Conservation (phyloP, 345 rosid species). For the Aegle marmelos region DNA sequence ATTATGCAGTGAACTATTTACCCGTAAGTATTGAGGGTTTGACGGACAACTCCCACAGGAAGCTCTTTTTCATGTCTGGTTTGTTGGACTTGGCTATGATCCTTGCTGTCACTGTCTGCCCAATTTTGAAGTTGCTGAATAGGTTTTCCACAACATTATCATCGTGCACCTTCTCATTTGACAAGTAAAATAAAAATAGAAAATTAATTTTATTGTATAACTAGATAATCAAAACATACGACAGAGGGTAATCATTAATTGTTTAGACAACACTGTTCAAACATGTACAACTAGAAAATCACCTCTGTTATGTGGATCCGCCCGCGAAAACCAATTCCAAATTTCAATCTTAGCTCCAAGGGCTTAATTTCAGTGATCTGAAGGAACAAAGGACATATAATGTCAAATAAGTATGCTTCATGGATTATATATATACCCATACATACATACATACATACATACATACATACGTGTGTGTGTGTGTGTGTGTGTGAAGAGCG, state of each 20-base stretch:
- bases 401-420: background rate
- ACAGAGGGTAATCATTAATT: constrained; percentile 1
- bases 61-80: constrained; percentile 45
- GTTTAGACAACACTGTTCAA: constrained; percentile 15
- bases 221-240: background rate
- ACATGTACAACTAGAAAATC: constrained; percentile 15
- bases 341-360: constrained; percentile 78
- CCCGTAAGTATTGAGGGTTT: constrained; percentile 68
- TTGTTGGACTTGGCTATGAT: constrained; percentile 56
- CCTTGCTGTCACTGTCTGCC: constrained; percentile 79
- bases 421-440: background rate
- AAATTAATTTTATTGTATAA: background rate
- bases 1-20: constrained; percentile 22
- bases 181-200: constrained; percentile 21
- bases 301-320: constrained; percentile 94
- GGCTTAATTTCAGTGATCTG: constrained; percentile 91
- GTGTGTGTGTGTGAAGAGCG: too few relatives aligned
- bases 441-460: too few relatives aligned
- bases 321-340: constrained; percentile 75
- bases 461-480: too few relatives aligned
- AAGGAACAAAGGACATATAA: constrained; percentile 18
- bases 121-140: constrained; percentile 65
- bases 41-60: constrained; percentile 80
- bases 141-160: constrained; percentile 50
- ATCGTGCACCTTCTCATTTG: constrained; percentile 54